Base-by-base conservation (phyloP, 257 asterid species). In the Solanum rostratum region DNA sequence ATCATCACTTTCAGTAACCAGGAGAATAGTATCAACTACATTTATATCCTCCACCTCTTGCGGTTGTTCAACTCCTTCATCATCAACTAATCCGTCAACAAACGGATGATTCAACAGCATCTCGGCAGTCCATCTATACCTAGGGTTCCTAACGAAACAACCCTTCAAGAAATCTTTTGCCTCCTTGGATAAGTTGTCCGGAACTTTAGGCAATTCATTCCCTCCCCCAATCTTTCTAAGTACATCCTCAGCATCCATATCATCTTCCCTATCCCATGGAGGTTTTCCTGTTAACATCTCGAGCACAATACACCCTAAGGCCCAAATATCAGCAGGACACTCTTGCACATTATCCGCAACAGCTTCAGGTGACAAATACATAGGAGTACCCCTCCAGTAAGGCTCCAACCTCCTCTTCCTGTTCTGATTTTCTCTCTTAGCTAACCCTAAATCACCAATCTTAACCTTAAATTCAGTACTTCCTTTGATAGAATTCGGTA, bases 231-330 rank as follows among this genome's bases (percentile, higher is more conserved):
- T 92, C 88, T 70, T 94, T 3, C 2, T 73, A 66, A 95, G 90
- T 68, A 94, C 86, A 13, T 89, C 93, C 9, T 93, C 94, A 0
- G 89, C 86, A 80, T 78, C 88, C 74, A 82, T 27, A 83, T 90
- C 91, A 5, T 65, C 74, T 11, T 80, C 20, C 46, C 86, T 87
- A 9, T 76, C 90, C 98, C 98, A 95, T 0, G 93, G 91, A 9
- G 92, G 92, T 80, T 90, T 90, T 33, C 98, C 98, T 0, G 98
- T 94, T 9, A 95, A 84, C 99, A 94, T 94, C 91, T 95, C 96
- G 20, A 93, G 89, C 45, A 95, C 97, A 14, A 92, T 91, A 68
- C 98, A 95, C 14, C 98, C 99, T 10, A 95, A 86, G 13, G 98
- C 98, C 99, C 99, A 95, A 53, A 95, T 57, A 90, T 95, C 99